Percentiles rank a stretch among this genome's conserved stretches.
Evolutionary conservation across 2,329 filamentous ascomycete genomes (phyloP).

Genomic region (Scytalidium sp.): DNA sequence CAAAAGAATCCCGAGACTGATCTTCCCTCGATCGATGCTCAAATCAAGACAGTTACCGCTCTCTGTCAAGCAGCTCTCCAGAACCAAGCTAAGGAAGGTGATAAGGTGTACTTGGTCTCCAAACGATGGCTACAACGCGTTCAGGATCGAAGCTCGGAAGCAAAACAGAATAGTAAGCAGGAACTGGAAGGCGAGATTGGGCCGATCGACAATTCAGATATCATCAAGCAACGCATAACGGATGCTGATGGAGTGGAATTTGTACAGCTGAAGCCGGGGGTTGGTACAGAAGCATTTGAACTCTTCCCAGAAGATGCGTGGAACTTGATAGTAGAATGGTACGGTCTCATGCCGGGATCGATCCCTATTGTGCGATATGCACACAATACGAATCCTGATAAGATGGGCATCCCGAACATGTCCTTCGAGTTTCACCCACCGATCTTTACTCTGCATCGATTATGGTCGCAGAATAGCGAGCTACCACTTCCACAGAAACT

Average conservation of each 20-base stretch:
- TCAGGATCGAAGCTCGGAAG: conserved; percentile 60
- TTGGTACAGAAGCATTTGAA: conserved; percentile 69
- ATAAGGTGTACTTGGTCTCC: conserved; percentile 76
- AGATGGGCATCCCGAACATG: conserved; percentile 58
- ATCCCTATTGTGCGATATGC: conserved; percentile 72
- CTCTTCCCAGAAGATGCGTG: conserved; percentile 78
- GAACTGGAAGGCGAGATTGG: conserved; percentile 59
- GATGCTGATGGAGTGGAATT: conserved; percentile 55
- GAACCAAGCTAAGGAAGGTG: conserved; percentile 61
- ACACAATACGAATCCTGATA: conserved; percentile 68
- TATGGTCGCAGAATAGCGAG: conserved; percentile 61
- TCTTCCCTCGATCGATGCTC: conserved; percentile 56
- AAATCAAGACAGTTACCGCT: conserved; percentile 70
- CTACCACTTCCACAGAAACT: conserved; percentile 55
- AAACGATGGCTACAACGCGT: conserved; percentile 75
- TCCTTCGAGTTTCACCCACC: conserved; percentile 83
- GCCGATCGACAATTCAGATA: conserved; percentile 82
- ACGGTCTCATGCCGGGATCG: conserved; percentile 69
- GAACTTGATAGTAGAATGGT: conserved; percentile 78
- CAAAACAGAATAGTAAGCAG: conserved; percentile 56
- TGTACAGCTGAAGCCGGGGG: conserved; percentile 69
- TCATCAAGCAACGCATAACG: conserved; percentile 61
- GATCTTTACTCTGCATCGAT: conserved; percentile 78
- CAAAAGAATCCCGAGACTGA: conserved; percentile 11
- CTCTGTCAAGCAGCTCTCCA: conserved; percentile 49